Conservation (phyloP, 2,329 filamentous ascomycete genomes). For the Decorospora gaudefroyi region DNA sequence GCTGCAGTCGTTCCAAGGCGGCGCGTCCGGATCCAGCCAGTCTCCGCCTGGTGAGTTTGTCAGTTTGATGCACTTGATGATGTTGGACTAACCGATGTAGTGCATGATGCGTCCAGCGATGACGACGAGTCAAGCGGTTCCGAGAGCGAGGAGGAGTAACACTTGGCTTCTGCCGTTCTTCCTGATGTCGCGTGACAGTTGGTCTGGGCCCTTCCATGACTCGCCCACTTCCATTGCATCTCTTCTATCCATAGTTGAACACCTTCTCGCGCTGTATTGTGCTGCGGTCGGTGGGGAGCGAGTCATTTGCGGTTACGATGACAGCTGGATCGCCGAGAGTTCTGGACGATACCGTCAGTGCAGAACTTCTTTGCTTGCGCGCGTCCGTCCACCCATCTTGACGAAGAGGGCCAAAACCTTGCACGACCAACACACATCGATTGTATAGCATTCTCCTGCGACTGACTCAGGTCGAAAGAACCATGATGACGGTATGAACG, state of each 20-base stretch:
- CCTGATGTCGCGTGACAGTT: conserved; percentile 17
- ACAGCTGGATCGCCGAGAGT: too few relatives aligned
- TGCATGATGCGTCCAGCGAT: conserved; percentile 56
- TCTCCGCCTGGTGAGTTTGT: conserved; percentile 48
- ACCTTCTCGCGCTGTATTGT: conserved; percentile 7
- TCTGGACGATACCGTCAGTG: conserved; percentile 9
- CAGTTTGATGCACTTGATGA: conserved; percentile 13
- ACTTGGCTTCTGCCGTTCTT: neutral
- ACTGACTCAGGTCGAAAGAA: conserved; percentile 10
- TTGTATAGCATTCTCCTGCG: conserved; percentile 31
- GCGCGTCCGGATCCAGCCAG: conserved; percentile 53
- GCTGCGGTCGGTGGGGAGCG: conserved; percentile 4
- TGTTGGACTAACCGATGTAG: conserved; percentile 29
- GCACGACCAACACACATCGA: conserved; percentile 18
- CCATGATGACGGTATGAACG: conserved; percentile 14
- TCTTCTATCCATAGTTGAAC: conserved; percentile 16
- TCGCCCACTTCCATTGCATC: conserved; percentile 9
- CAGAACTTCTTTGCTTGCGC: conserved; percentile 13
- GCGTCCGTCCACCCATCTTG: conserved; percentile 7
- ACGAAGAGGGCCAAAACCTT: conserved; percentile 6
- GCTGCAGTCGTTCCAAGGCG: conserved; percentile 50
- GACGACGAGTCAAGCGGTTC: conserved; percentile 56
- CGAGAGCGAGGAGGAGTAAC: conserved; percentile 55
- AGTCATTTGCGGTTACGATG: too few relatives aligned
- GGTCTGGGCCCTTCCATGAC: conserved; percentile 10